These are phyloP conservation scores for Xerocomus amazonicus DNA, from an alignment of 1,284 basidiomycete genomes.

Conservation along the genomic window DNA sequence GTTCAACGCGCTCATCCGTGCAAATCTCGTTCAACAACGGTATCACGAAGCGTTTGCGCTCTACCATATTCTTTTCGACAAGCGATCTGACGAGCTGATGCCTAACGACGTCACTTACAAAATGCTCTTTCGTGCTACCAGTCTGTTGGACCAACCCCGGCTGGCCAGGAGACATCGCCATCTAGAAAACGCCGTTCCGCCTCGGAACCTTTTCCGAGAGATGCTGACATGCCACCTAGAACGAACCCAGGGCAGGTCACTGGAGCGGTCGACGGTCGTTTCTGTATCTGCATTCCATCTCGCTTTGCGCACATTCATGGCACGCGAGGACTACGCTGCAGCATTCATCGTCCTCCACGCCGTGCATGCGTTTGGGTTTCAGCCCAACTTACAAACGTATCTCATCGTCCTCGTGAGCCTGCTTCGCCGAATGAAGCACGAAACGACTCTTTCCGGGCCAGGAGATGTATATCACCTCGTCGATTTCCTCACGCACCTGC, in stretches of 20 bases:
- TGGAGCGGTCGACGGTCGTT: constrained; percentile 28
- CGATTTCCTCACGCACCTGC: constrained; percentile 24
- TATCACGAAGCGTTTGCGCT: constrained; percentile 41
- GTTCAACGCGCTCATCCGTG: constrained; percentile 46
- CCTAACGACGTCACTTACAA: constrained; percentile 47
- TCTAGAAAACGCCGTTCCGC: constrained; percentile 28
- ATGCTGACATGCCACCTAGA: constrained; percentile 40
- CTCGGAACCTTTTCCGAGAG: constrained; percentile 46
- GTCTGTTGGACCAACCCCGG: constrained; percentile 23
- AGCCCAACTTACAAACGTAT: constrained; percentile 39
- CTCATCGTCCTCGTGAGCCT: constrained; percentile 35
- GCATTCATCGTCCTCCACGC: constrained; percentile 40
- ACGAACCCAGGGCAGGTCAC: constrained; percentile 15
- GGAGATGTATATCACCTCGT: constrained; percentile 15
- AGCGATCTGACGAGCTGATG: constrained; percentile 24
- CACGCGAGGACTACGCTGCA: constrained; percentile 42
- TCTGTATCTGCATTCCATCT: constrained; percentile 38
- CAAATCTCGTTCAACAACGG: constrained; percentile 33
- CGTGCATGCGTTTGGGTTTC: constrained; percentile 31
- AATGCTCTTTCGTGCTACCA: constrained; percentile 41
- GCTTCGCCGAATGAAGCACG: constrained; percentile 27
- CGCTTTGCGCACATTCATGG: constrained; percentile 44
- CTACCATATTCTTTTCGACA: constrained; percentile 39
- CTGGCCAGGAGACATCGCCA: constrained; percentile 19
- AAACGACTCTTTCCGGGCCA: constrained; percentile 4